These are phyloP conservation scores for Bjerkandera adusta DNA, from an alignment of 1,284 basidiomycete species.

Conservation along the genomic window DNA sequence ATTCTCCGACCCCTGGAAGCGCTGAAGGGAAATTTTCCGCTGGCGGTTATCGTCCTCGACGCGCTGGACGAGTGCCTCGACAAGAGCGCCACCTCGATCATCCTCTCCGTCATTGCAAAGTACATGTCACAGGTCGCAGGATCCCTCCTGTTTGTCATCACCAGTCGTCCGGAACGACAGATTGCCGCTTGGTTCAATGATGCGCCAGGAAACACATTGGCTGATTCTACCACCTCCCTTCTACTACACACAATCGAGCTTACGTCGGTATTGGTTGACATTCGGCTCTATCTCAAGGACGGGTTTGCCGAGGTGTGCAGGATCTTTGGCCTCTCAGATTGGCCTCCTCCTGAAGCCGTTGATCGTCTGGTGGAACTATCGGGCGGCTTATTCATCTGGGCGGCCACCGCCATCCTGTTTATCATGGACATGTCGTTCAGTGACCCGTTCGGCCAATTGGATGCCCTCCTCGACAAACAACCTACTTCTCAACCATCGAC, in stretches of 20 bases:
- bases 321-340: neutral
- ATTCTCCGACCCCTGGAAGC: too few relatives aligned
- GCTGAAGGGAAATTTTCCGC: slow-evolving; percentile 16
- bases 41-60: slow-evolving; percentile 24
- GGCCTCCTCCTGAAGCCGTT: neutral
- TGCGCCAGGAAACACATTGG: neutral
- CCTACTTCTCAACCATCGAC: neutral
- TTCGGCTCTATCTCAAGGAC: neutral
- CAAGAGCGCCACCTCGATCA: slow-evolving; percentile 16
- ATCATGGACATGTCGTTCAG: neutral
- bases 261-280: neutral
- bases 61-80: slow-evolving; percentile 30
- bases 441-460: neutral
- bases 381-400: neutral
- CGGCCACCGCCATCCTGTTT: neutral
- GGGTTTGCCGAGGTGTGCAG: neutral
- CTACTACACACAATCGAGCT: neutral
- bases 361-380: neutral
- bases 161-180: slow-evolving; percentile 24
- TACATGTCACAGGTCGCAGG: neutral
- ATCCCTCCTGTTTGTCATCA: slow-evolving; percentile 21
- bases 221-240: neutral
- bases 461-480: too few relatives aligned
- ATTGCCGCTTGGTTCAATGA: slow-evolving; percentile 17
- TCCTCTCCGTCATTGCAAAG: slow-evolving; percentile 14